Conservation (phyloP, 2,329 filamentous ascomycete species). For the Diaporthe velutina region DNA sequence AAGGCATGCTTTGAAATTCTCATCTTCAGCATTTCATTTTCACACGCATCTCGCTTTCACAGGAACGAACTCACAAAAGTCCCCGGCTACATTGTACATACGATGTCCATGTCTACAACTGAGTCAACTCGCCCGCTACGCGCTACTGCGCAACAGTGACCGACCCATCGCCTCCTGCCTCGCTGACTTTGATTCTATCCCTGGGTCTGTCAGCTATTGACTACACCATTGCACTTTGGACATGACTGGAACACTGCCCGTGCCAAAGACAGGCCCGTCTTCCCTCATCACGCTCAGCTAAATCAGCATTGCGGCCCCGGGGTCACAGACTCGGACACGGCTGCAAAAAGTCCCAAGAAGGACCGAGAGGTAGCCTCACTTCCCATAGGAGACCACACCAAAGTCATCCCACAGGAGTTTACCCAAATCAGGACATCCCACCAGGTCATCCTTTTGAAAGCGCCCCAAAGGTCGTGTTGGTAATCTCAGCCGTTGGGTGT, state of each 20-base stretch:
- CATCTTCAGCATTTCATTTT: background rate
- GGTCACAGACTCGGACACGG: background rate
- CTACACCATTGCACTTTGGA: background rate
- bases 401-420: constrained; percentile 12
- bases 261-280: background rate
- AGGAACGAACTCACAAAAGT: background rate
- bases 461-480: background rate
- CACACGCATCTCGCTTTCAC: background rate
- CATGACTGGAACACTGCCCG: background rate
- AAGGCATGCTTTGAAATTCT: background rate
- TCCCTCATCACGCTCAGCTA: background rate
- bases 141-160: background rate
- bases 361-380: background rate
- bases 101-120: background rate
- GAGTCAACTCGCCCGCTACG: background rate
- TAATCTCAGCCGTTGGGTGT: constrained; percentile 18
- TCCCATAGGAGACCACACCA: background rate
- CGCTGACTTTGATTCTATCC: background rate
- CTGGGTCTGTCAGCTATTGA: background rate
- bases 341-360: background rate
- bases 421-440: constrained; percentile 14
- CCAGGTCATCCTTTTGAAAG: constrained; percentile 3
- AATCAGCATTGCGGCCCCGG: background rate
- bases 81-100: background rate
- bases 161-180: background rate